Percentiles rank a stretch among this genome's conserved stretches.
These are phyloP conservation scores for Alternaria triticina DNA, from an alignment of 2,329 filamentous ascomycete genomes.

Conservation along the genomic window DNA sequence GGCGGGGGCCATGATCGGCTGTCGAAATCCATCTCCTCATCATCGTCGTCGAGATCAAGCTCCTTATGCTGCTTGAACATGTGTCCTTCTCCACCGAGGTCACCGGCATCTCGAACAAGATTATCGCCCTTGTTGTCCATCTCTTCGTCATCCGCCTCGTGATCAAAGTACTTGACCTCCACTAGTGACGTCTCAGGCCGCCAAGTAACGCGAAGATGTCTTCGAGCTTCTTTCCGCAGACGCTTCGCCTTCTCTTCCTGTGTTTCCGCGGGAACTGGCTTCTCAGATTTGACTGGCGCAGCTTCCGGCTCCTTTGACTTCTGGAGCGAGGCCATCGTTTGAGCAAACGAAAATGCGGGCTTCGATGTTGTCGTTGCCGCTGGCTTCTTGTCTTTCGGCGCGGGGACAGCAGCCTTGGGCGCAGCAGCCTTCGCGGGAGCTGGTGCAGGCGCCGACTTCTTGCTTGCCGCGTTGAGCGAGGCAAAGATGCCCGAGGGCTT, in stretches of 20 bases:
- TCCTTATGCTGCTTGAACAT: constrained; percentile 66
- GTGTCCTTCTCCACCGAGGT: constrained; percentile 69
- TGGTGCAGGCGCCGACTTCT: constrained; percentile 46
- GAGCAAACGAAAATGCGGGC: constrained; percentile 48
- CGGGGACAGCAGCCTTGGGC: constrained; percentile 32
- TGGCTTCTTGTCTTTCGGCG: constrained; percentile 40
- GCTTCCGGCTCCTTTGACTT: constrained; percentile 63
- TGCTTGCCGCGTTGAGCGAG: constrained; percentile 53
- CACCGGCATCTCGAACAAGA: constrained; percentile 73
- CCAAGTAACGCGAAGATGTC: constrained; percentile 74
- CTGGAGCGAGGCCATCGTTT: constrained; percentile 51
- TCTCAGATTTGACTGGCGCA: constrained; percentile 57
- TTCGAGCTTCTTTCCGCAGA: constrained; percentile 73
- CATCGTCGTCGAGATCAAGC: constrained; percentile 67
- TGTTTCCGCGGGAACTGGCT: constrained; percentile 65
- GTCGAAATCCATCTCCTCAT: constrained; percentile 60
- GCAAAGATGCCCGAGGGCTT: constrained; percentile 56
- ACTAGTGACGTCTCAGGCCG: constrained; percentile 71
- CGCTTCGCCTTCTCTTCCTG: constrained; percentile 71
- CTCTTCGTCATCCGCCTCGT: constrained; percentile 73
- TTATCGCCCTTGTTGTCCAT: constrained; percentile 64
- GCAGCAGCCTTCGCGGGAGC: constrained; percentile 29
- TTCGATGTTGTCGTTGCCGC: constrained; percentile 30
- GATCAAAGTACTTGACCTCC: constrained; percentile 72
- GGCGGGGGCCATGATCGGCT: constrained; percentile 42